Base-by-base conservation (phyloP, 2,329 filamentous ascomycete genomes). In the Ceratocystis smalleyi region DNA sequence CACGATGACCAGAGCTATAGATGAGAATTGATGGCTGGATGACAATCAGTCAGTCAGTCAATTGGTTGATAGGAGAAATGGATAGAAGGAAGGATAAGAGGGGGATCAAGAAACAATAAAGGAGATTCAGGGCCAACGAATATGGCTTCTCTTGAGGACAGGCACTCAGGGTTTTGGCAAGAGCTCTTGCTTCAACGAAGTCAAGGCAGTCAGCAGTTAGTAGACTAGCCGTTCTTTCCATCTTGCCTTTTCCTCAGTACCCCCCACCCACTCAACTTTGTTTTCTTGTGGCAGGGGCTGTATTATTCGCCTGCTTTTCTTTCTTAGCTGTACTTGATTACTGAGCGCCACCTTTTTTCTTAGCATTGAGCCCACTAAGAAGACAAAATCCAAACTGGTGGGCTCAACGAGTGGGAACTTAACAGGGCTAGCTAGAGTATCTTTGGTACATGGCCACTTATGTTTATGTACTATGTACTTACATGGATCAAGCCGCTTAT, bases 351-450 rank as follows among this genome's bases (percentile, higher is more conserved):
- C 51, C 47, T 62, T 54, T 27, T 49, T 59, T 43, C 43, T 54
- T 54, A 32, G 12, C 19, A 19, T 47, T 61, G 47, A 51, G 47
- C 17, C 47, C 22, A 51, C 47, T 57, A 57, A 57, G 54, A 57
- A n/a, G 54, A 57, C 24, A 47, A 51, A 30, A 19, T 12, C 51
- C 57, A 30, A n/a, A 59, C 62, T 65, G 64, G 43, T 63, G 64
- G 60, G 61, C 64, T 62, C 64, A 65, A 65, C 64, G 61, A 65
- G 49, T 65, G 60, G 51, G 51, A 59, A 57, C 62, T 65, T 59
- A 22, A 61, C 40, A 65, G 43, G 62, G 54, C 62, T 35, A 24
- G 54, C 62, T 35, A 24, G 24, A 19, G 8, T 15, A 43, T 10
- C 24, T 43, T 63, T 65, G 51, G 59, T 60, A 62, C 60, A 32